These are phyloP conservation scores for Tilletia walkeri DNA, from an alignment of 1,284 basidiomycete species.

Conservation along the genomic window DNA sequence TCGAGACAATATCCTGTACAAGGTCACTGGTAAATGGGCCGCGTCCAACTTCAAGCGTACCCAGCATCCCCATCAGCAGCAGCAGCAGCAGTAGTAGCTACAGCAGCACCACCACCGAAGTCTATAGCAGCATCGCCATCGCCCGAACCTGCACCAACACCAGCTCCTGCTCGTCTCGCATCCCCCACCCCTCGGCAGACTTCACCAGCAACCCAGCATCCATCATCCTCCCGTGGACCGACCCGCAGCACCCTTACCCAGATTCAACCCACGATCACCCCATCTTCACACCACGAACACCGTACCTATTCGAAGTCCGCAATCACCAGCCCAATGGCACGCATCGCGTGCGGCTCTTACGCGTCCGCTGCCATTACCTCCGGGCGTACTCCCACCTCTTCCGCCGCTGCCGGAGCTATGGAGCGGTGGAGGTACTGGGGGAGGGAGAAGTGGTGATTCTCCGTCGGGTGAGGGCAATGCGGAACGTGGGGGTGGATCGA, in stretches of 20 bases:
- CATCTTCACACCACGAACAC: background rate
- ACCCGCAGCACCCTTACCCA: too few relatives aligned
- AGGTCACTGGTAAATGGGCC: background rate
- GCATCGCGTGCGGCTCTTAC: background rate
- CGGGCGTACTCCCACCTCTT: background rate
- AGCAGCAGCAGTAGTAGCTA: background rate
- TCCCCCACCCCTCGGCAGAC: too few relatives aligned
- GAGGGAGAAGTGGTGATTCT: background rate
- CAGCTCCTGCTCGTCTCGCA: too few relatives aligned
- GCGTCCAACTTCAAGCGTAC: too few relatives aligned
- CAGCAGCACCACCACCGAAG: too few relatives aligned
- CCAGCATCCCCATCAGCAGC: background rate
- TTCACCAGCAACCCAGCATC: too few relatives aligned
- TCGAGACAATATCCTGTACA: background rate
- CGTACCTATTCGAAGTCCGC: background rate
- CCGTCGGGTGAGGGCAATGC: background rate
- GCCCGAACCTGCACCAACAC: too few relatives aligned
- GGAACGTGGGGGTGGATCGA: background rate
- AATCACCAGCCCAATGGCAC: conserved; percentile 7
- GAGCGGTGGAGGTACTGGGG: background rate
- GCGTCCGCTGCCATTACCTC: background rate
- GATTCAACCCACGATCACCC: background rate
- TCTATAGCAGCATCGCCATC: too few relatives aligned
- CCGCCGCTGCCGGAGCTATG: background rate
- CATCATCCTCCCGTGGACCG: too few relatives aligned